Percentiles rank a stretch among this genome's conserved stretches.
These are phyloP conservation scores for Silene noctiflora DNA, from an alignment of 179 eudicot genomes.

Conservation along the genomic window DNA sequence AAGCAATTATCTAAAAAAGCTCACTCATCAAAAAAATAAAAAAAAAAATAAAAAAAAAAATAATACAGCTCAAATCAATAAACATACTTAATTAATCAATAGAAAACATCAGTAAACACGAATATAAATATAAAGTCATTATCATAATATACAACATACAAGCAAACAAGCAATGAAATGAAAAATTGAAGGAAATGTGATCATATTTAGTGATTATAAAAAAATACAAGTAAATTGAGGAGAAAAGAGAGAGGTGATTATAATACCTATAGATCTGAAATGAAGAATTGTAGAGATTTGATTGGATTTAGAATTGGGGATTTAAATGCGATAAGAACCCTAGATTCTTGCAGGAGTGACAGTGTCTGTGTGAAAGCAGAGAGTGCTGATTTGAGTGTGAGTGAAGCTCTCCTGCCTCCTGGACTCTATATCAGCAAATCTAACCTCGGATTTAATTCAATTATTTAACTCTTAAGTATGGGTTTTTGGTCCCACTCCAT, in stretches of 20 bases:
- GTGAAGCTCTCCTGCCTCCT: no score
- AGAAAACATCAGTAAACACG: not conserved
- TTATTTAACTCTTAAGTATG: no score
- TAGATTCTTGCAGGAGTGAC: conserved; percentile 1
- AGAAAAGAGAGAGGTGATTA: not conserved
- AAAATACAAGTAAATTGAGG: not conserved
- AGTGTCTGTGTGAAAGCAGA: no score
- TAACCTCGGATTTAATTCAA: no score
- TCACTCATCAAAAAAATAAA: not conserved
- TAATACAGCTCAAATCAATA: not conserved
- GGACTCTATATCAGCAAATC: no score
- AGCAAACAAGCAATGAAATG: not conserved
- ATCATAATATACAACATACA: not conserved
- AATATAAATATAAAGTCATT: no score
- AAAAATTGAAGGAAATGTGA: not conserved
- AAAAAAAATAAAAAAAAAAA: not conserved
- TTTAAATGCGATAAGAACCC: not conserved
- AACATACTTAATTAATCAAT: not conserved
- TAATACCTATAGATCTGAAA: not conserved
- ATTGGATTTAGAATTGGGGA: not conserved
- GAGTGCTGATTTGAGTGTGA: not conserved
- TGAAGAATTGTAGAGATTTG: not conserved
- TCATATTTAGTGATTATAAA: not conserved
- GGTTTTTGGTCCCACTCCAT: no score
- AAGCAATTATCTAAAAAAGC: conserved; percentile 1